These are phyloP conservation scores for Globisporangium irregulare DNA, from an alignment of 352 stramenopile species.

Conservation along the genomic window DNA sequence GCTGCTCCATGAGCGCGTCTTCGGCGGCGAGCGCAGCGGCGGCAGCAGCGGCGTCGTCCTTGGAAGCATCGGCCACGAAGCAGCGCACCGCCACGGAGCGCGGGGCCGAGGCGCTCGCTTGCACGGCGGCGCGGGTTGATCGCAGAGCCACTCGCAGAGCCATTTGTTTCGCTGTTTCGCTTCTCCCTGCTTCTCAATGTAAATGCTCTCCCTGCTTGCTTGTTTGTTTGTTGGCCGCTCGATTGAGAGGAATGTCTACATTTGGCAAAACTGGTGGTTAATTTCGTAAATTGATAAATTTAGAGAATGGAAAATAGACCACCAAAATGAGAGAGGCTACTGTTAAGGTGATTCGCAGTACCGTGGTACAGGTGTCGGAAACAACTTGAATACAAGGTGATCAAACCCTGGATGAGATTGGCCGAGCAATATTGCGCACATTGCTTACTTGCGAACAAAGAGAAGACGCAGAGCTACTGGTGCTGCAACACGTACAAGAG, in stretches of 20 bases:
- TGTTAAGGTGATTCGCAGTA: background rate
- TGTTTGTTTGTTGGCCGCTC: constrained; percentile 4
- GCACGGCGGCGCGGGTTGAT: constrained; percentile 25
- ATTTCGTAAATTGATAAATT: background rate
- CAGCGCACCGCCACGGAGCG: constrained; percentile 24
- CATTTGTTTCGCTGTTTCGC: constrained; percentile 25
- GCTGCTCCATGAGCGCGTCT: constrained; percentile 41
- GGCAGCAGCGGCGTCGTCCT: constrained; percentile 24
- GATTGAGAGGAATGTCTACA: background rate
- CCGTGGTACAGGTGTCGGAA: background rate
- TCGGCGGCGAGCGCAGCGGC: constrained; percentile 35
- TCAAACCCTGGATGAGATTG: background rate
- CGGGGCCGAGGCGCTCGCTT: constrained; percentile 12
- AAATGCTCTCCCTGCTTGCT: background rate
- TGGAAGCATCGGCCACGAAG: constrained; percentile 48
- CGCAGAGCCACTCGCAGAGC: constrained; percentile 37
- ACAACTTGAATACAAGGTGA: background rate
- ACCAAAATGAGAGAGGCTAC: background rate
- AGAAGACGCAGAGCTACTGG: background rate
- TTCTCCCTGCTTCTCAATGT: background rate
- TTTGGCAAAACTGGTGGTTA: background rate
- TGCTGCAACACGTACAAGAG: background rate
- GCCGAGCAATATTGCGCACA: background rate
- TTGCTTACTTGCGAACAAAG: background rate
- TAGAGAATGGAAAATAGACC: background rate